Conservation (phyloP, 1,284 basidiomycete species). For the Tranzscheliella williamsii region DNA sequence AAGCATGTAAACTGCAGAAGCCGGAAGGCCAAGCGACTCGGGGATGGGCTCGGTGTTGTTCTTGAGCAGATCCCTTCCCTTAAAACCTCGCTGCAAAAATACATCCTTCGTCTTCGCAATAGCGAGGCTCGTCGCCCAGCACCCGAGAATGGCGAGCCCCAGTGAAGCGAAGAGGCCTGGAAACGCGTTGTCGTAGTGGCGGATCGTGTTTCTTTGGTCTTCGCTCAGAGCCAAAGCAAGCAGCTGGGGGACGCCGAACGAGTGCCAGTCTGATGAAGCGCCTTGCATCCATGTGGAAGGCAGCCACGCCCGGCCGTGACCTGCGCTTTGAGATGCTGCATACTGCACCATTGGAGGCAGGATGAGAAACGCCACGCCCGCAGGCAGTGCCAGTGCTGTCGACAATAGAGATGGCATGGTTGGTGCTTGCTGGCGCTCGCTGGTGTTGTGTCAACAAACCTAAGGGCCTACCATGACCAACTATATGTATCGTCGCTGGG, state of each 20-base stretch:
- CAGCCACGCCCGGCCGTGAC: too few species aligned
- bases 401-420: slow-evolving; percentile 9
- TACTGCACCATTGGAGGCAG: slow-evolving; percentile 22
- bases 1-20: slow-evolving; percentile 84
- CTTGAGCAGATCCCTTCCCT: slow-evolving; percentile 56
- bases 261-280: too few species aligned
- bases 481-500: too few species aligned
- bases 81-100: slow-evolving; percentile 48
- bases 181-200: slow-evolving; percentile 34
- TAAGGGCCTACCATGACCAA: too few species aligned
- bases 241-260: too few species aligned
- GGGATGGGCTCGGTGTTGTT: slow-evolving; percentile 67
- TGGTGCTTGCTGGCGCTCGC: too few species aligned
- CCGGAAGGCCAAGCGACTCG: slow-evolving; percentile 88
- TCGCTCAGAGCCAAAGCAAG: background rate
- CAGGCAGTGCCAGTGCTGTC: slow-evolving; percentile 15
- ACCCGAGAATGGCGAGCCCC: slow-evolving; percentile 35
- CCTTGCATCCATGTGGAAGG: slow-evolving; percentile 14
- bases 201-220: background rate
- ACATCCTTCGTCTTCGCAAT: slow-evolving; percentile 37
- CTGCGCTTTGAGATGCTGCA: slow-evolving; percentile 10
- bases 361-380: slow-evolving; percentile 4
- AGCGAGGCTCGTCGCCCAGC: slow-evolving; percentile 20
- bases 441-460: too few species aligned
- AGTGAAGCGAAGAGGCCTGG: slow-evolving; percentile 36